Evolutionary conservation across 208 protist species (phyloP).

Genomic region (Angomonas ambiguus): DNA sequence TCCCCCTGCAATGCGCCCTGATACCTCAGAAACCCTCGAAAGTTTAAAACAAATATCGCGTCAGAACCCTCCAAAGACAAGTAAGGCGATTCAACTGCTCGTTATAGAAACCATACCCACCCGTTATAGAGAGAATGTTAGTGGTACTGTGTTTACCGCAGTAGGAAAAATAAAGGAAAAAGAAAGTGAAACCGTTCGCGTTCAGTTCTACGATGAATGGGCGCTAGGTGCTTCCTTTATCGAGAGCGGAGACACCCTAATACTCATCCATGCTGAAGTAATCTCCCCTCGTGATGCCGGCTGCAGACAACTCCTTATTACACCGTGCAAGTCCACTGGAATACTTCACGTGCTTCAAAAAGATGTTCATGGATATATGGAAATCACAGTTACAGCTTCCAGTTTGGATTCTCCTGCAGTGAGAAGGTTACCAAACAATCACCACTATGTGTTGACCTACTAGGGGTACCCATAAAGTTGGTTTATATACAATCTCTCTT

Average conservation of each 20-base stretch:
- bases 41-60: conserved; percentile 25
- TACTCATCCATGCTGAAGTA: conserved; percentile 39
- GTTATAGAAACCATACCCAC: conserved; percentile 33
- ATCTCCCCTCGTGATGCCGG: conserved; percentile 18
- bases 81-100: conserved; percentile 38
- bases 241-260: conserved; percentile 49
- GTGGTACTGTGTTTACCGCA: conserved; percentile 51
- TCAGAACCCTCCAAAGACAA: neutral
- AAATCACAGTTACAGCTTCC: neutral
- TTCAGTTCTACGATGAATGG: conserved; percentile 75
- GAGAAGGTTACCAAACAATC: neutral
- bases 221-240: conserved; percentile 58
- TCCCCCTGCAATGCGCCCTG: neutral
- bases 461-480: no score
- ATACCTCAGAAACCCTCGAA: conserved; percentile 33
- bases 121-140: conserved; percentile 47
- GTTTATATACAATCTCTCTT: no score
- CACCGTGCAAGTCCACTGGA: conserved; percentile 25
- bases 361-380: conserved; percentile 18
- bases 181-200: conserved; percentile 17
- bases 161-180: conserved; percentile 22
- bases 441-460: neutral
- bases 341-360: conserved; percentile 48
- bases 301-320: neutral
- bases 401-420: neutral